These are phyloP conservation scores for Saturnispora hagleri DNA, from an alignment of 805 yeast genomes.

Conservation along the genomic window DNA sequence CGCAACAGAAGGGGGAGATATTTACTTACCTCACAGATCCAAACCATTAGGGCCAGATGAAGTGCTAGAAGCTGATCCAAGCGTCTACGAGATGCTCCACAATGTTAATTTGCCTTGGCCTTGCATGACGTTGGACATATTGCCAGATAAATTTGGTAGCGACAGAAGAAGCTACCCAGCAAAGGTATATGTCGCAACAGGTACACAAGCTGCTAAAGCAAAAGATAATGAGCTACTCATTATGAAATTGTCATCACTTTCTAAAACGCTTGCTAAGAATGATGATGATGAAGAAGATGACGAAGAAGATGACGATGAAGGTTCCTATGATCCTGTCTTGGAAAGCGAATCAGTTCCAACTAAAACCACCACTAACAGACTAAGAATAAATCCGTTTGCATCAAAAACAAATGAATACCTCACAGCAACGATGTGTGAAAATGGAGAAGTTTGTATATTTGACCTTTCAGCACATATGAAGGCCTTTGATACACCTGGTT, in stretches of 20 bases:
- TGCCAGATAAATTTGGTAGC: slow-evolving; percentile 78
- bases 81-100: slow-evolving; percentile 94
- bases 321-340: slow-evolving; percentile 72
- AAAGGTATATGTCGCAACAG: slow-evolving; percentile 74
- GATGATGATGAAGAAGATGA: slow-evolving; percentile 64
- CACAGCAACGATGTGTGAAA: slow-evolving; percentile 82
- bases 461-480: slow-evolving; percentile 72
- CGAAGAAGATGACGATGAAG: slow-evolving; percentile 49
- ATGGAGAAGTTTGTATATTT: slow-evolving; percentile 80
- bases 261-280: slow-evolving; percentile 80
- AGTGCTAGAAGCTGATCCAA: slow-evolving; percentile 91
- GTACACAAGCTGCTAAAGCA: slow-evolving; percentile 82
- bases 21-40: slow-evolving; percentile 83
- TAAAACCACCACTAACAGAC: slow-evolving; percentile 78
- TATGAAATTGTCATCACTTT: slow-evolving; percentile 71
- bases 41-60: slow-evolving; percentile 93
- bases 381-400: slow-evolving; percentile 76
- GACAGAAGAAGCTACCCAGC: slow-evolving; percentile 91
- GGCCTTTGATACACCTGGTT: slow-evolving; percentile 86
- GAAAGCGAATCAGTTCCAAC: slow-evolving; percentile 76
- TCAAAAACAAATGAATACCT: slow-evolving; percentile 56
- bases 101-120: slow-evolving; percentile 96
- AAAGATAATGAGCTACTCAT: slow-evolving; percentile 85
- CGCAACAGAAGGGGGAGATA: slow-evolving; percentile 9
- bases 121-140: slow-evolving; percentile 79